A percentile compares a stretch with the other conserved stretches of the same genome.
Evolutionary conservation across 441 rosid genomes (phyloP).

Genomic region (Erysimum cheiri): DNA sequence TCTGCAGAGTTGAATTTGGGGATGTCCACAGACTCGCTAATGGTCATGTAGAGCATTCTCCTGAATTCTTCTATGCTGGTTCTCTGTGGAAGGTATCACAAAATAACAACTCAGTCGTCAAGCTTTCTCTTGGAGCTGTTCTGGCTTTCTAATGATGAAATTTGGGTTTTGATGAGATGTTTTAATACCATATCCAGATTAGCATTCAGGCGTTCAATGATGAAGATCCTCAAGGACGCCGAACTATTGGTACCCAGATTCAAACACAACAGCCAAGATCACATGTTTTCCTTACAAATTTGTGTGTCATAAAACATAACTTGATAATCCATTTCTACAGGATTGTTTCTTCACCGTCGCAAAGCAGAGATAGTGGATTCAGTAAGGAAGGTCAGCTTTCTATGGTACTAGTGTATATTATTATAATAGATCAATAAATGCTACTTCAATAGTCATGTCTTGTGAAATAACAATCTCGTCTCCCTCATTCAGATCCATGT

Average conservation of each 20-base stretch:
- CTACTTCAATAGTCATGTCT: background rate
- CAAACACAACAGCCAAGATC: conserved; percentile 10
- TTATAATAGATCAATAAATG: background rate
- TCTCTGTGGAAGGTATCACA: conserved; percentile 92
- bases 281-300: conserved; percentile 14
- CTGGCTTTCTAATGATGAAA: background rate
- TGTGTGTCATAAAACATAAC: conserved; percentile 11
- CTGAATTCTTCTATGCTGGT: conserved; percentile 92
- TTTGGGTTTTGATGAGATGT: conserved; percentile 29
- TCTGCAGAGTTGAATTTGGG: conserved; percentile 79
- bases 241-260: conserved; percentile 75
- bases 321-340: conserved; percentile 47
- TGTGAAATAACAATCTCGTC: conserved; percentile 4
- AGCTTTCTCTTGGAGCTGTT: conserved; percentile 12
- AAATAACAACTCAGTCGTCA: conserved; percentile 3
- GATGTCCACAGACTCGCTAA: conserved; percentile 89
- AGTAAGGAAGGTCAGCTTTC: conserved; percentile 64
- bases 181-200: conserved; percentile 58
- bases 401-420: background rate
- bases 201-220: conserved; percentile 94
- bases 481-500: conserved; percentile 67
- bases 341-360: conserved; percentile 90
- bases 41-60: conserved; percentile 97
- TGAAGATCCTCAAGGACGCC: conserved; percentile 97
- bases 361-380: conserved; percentile 84